These are phyloP conservation scores for Pterulicium gracile DNA, from an alignment of 1,284 basidiomycete species.

Conservation along the genomic window DNA sequence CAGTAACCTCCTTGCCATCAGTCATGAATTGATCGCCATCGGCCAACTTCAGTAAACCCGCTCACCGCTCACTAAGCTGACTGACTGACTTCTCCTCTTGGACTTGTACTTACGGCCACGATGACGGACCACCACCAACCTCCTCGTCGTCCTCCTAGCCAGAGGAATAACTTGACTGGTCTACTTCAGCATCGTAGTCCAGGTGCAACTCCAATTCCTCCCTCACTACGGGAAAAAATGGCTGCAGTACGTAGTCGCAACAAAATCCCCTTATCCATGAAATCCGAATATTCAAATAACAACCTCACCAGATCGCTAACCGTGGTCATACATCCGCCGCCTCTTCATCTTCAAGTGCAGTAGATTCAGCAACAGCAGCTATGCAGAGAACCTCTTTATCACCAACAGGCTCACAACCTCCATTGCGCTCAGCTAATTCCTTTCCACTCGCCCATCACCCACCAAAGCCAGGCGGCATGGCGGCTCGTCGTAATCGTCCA, in stretches of 20 bases:
- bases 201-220: slow-evolving; percentile 67
- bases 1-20: no score
- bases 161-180: neutral
- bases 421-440: slow-evolving; percentile 19
- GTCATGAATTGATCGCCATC: no score
- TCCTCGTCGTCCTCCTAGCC: slow-evolving; percentile 16
- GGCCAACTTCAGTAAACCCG: no score
- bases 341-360: slow-evolving; percentile 15
- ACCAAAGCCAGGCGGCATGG: slow-evolving; percentile 23
- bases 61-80: no score
- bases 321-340: slow-evolving; percentile 24
- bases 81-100: slow-evolving; percentile 7
- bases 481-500: slow-evolving; percentile 44
- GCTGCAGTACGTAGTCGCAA: slow-evolving; percentile 54
- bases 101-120: slow-evolving; percentile 15
- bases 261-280: slow-evolving; percentile 6
- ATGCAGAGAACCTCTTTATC: slow-evolving; percentile 20
- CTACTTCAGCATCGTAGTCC: slow-evolving; percentile 18
- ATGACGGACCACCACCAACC: slow-evolving; percentile 12
- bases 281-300: no score
- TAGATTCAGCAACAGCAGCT: slow-evolving; percentile 30
- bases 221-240: slow-evolving; percentile 88
- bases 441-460: slow-evolving; percentile 16
- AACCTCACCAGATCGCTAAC: slow-evolving; percentile 47
- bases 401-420: slow-evolving; percentile 15